phyloP scores from a whole-genome alignment of 2,329 filamentous ascomycete species.

The Pestalotiopsis sp. region DNA sequence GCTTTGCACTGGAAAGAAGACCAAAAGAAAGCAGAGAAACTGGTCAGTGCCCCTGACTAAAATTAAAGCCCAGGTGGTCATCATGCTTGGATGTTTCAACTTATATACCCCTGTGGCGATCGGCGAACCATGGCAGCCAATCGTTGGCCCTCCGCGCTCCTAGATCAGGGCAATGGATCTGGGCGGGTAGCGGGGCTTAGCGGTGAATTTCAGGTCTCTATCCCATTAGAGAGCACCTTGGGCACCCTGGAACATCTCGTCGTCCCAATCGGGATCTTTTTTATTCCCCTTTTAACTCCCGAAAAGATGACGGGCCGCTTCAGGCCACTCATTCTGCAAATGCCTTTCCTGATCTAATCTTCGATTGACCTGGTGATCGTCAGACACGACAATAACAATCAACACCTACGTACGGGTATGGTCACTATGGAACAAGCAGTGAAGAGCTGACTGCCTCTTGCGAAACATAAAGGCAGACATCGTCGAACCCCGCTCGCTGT shows the following conservation, averaged over 20 bases:
- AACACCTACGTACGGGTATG: no score
- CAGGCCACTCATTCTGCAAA: neutral
- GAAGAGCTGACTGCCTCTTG: neutral
- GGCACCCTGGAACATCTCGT: neutral
- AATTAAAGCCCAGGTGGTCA: conserved; percentile 6
- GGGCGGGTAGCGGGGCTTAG: neutral
- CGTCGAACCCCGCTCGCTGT: no score
- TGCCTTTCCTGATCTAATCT: neutral
- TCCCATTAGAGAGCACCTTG: neutral
- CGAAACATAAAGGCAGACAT: no score
- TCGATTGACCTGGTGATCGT: neutral
- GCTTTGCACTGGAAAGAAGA: neutral
- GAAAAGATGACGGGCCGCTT: neutral
- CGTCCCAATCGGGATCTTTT: neutral
- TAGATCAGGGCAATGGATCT: neutral
- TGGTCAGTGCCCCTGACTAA: conserved; percentile 8
- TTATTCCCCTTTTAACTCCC: neutral
- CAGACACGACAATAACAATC: neutral
- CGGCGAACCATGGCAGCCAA: neutral
- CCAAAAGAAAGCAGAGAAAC: neutral
- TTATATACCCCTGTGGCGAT: neutral
- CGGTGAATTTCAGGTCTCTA: neutral
- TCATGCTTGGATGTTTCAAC: conserved; percentile 9
- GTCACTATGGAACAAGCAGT: neutral
- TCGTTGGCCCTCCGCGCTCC: neutral